Evolutionary conservation across 2,329 filamentous ascomycete genomes (phyloP).

Genomic region (Sclerotinia nivalis): DNA sequence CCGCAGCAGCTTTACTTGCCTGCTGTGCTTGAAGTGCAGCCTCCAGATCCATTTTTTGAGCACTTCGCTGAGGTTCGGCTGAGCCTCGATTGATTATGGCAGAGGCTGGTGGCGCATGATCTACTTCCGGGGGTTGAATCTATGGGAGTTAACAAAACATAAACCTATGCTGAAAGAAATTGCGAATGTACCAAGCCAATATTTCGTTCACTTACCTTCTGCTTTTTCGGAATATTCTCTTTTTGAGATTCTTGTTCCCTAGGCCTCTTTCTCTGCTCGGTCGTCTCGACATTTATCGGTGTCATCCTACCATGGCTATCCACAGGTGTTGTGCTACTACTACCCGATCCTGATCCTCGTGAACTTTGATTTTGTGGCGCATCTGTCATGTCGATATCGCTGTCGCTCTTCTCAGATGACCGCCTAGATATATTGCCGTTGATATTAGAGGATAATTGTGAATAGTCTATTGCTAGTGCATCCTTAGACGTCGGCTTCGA

Average conservation of each 20-base stretch:
- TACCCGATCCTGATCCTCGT: conserved; percentile 14
- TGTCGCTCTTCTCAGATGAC: conserved; percentile 24
- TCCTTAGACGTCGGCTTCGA: conserved; percentile 46
- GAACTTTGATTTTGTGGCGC: conserved; percentile 19
- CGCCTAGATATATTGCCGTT: conserved; percentile 3
- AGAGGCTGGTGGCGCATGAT: background rate
- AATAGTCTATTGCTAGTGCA: conserved; percentile 19
- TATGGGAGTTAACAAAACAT: conserved; percentile 3
- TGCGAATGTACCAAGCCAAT: background rate
- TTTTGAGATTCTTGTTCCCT: conserved; percentile 9
- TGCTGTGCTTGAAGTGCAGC: conserved; percentile 25
- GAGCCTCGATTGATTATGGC: conserved; percentile 1
- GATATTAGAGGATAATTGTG: background rate
- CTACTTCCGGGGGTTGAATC: background rate
- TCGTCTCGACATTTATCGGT: background rate
- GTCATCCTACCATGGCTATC: conserved; percentile 3
- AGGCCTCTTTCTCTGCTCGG: conserved; percentile 22
- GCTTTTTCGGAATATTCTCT: conserved; percentile 25
- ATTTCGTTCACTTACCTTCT: conserved; percentile 8
- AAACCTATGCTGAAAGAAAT: background rate
- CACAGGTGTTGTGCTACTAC: conserved; percentile 12
- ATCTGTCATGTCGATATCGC: conserved; percentile 28
- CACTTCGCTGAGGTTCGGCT: background rate
- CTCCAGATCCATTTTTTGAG: conserved; percentile 17
- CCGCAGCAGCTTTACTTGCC: conserved; percentile 20